Conservation (phyloP, 2,329 filamentous ascomycete species). For the Xylaria sp. region DNA sequence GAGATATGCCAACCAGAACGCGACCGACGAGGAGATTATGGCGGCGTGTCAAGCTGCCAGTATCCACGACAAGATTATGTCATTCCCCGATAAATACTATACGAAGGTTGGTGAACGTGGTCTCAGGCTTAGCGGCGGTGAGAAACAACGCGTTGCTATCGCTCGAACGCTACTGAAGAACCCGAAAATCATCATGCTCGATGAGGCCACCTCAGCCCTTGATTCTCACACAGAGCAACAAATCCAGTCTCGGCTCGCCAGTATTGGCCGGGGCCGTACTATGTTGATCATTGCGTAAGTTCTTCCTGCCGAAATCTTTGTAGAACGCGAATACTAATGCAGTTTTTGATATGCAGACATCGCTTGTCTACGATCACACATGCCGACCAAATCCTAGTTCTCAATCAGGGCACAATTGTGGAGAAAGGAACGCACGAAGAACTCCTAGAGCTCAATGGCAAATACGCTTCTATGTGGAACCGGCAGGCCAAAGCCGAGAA, state of each 20-base stretch:
- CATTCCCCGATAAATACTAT: constrained; percentile 86
- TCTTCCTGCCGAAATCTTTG: constrained; percentile 36
- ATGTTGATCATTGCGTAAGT: constrained; percentile 93
- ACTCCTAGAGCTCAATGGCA: constrained; percentile 74
- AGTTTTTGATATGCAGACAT: constrained; percentile 60
- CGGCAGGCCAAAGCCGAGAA: constrained; percentile 85
- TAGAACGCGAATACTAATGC: constrained; percentile 37
- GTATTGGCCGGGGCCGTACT: constrained; percentile 84
- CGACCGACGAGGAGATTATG: constrained; percentile 83
- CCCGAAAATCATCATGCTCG: constrained; percentile 89
- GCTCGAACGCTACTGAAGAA: constrained; percentile 93
- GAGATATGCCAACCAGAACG: constrained; percentile 84
- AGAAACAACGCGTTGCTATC: constrained; percentile 94
- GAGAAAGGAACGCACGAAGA: constrained; percentile 84
- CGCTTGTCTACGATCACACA: constrained; percentile 86
- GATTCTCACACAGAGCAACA: constrained; percentile 94
- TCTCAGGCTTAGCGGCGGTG: constrained; percentile 85
- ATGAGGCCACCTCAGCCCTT: constrained; percentile 91
- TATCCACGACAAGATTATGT: constrained; percentile 91
- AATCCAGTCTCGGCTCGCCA: constrained; percentile 86
- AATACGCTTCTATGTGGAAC: constrained; percentile 87
- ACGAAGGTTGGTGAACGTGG: constrained; percentile 94
- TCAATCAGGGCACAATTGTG: constrained; percentile 78
- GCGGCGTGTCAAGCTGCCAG: constrained; percentile 86
- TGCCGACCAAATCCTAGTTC: constrained; percentile 84